Evolutionary conservation across 495 filamentous ascomycete species (phyloP), one percentile per base, ranked within the genome.

Genomic region (Podospora australis): DNA sequence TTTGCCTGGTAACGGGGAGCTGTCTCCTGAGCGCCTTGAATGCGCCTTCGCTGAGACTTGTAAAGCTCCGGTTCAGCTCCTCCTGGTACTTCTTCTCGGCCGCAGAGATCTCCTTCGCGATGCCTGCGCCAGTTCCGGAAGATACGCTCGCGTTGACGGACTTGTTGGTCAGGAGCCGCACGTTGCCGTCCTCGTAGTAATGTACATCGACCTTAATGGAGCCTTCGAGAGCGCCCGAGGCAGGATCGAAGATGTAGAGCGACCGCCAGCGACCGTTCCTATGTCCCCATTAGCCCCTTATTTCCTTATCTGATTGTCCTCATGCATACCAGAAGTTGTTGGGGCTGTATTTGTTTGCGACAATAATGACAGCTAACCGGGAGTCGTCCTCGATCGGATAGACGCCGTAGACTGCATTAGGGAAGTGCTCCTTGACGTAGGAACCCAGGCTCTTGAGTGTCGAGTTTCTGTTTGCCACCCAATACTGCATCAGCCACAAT

Each of bases 181-280:
- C 94, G 59, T 99, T 99, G 32, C 94, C 94, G 68, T 99, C 94
- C 69, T 99, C 94, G 75, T 97, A 99, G 78, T 99, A 99, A 75
- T 99, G 94, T 38, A 99, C 91, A 61, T 92, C 87, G 25, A 90
- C 84, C 55, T 86, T 85, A 61, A 90, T 78, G 45, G 68, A 72
- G 44, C 87, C 87, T 9, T 76, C 72, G 10, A 90, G 70, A 38
- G 66, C 76, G 62, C 62, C 78, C 44, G 69, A 80, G 5, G 81
- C 69, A 9, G 84, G 84, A 51, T 75, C 72, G 68, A 86, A 84
- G 64, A 84, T 78, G 71, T 96, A 97, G 41, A 82, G 77, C 32
- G 88, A 87, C 50, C 94, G 88, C 84, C 90, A 96, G 48, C 94
- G 87, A 39, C 94, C 94, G 71, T 96, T 97, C 87, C 86, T 90